These are phyloP conservation scores for Leptomonas pyrrhocoris DNA, from an alignment of 208 protist genomes.

Conservation along the genomic window DNA sequence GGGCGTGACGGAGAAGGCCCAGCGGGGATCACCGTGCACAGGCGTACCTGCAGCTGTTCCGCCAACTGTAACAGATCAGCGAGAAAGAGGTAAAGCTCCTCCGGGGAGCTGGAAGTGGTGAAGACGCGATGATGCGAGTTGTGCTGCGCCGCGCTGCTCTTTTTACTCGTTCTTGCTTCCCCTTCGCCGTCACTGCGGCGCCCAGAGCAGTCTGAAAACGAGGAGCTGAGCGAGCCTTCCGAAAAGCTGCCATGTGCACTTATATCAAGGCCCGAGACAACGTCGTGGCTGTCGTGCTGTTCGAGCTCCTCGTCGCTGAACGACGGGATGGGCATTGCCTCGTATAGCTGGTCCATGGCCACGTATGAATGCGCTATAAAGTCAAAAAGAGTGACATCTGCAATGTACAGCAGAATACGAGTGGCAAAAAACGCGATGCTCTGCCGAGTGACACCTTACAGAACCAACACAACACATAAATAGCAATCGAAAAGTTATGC, in stretches of 20 bases:
- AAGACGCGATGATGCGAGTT: slow-evolving; percentile 7
- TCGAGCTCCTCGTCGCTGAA: slow-evolving; percentile 20
- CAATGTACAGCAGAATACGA: too few species aligned
- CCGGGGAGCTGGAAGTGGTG: slow-evolving; percentile 12
- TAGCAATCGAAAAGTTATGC: too few species aligned
- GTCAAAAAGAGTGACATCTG: too few species aligned
- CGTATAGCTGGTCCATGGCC: slow-evolving; percentile 46
- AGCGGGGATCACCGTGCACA: not conserved
- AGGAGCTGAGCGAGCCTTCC: not conserved
- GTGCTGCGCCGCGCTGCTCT: not conserved
- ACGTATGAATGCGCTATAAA: not conserved
- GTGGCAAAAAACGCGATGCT: too few species aligned
- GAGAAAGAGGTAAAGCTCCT: slow-evolving; percentile 12
- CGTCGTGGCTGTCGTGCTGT: not conserved
- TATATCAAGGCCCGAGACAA: slow-evolving; percentile 24
- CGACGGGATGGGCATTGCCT: slow-evolving; percentile 29
- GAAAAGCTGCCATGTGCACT: slow-evolving; percentile 34
- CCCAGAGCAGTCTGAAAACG: not conserved
- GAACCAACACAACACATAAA: not conserved
- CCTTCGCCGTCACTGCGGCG: not conserved
- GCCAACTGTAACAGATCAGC: slow-evolving; percentile 1
- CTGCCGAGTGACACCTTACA: too few species aligned
- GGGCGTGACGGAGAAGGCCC: not conserved
- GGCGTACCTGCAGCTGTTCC: slow-evolving; percentile 17
- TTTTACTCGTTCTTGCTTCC: not conserved